Conservation (phyloP, 352 stramenopile species). For the Thalassiosira oceanica region DNA sequence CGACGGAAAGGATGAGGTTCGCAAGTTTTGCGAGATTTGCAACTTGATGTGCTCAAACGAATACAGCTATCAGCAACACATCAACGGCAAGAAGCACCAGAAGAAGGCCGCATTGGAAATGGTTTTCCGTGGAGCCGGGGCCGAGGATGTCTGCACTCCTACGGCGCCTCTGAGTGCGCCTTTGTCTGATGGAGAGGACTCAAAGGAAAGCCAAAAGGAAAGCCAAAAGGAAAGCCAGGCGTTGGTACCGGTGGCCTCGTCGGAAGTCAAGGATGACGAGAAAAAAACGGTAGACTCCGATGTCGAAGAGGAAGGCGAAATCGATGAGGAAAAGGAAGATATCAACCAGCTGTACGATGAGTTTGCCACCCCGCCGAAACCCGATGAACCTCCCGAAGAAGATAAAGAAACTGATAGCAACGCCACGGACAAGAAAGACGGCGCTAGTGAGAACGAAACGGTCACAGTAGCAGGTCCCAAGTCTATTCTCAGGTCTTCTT, state of each 20-base stretch:
- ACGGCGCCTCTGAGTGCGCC: too few species aligned
- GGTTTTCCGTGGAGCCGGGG: too few species aligned
- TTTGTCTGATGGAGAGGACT: too few species aligned
- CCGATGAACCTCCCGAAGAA: too few species aligned
- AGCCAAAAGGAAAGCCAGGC: not conserved
- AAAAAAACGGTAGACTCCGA: slow-evolving; percentile 9
- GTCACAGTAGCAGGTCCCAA: not conserved
- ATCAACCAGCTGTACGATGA: slow-evolving; percentile 46
- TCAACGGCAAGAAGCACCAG: slow-evolving; percentile 15
- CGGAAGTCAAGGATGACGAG: not conserved
- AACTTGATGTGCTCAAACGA: slow-evolving; percentile 6
- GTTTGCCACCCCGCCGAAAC: slow-evolving; percentile 2
- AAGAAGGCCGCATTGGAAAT: not conserved
- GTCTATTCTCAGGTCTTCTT: too few species aligned
- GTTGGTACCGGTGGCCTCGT: too few species aligned
- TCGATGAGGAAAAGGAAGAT: slow-evolving; percentile 43
- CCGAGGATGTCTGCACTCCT: too few species aligned
- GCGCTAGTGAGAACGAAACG: not conserved
- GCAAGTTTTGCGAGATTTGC: not conserved
- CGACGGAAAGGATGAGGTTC: too few species aligned
- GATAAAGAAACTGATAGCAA: not conserved
- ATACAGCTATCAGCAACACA: slow-evolving; percentile 11
- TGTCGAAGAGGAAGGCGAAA: slow-evolving; percentile 39
- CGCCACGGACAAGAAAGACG: slow-evolving; percentile 2
- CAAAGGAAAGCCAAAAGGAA: too few species aligned